Evolutionary conservation across 2,329 filamentous ascomycete genomes (phyloP).

Genomic region (Chaetomiaceae sp.): DNA sequence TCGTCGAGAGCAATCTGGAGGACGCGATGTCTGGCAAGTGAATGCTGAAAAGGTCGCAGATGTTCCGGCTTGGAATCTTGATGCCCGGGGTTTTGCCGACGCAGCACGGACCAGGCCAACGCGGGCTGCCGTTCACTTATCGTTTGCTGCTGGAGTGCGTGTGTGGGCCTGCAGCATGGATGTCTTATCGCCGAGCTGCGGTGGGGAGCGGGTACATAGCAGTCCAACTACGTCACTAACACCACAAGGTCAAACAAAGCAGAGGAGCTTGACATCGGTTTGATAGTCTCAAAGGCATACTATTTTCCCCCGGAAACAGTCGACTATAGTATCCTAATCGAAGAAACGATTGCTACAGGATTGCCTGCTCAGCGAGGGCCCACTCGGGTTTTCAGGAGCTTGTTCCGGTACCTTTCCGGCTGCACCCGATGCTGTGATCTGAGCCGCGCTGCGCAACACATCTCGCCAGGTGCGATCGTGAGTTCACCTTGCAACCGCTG

Average conservation of each 20-base stretch:
- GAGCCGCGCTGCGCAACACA: background rate
- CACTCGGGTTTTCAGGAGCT: background rate
- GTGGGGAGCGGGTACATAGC: conserved; percentile 1
- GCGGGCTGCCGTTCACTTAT: no score
- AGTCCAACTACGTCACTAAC: conserved; percentile 6
- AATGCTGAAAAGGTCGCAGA: conserved; percentile 27
- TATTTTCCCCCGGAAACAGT: no score
- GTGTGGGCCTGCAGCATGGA: background rate
- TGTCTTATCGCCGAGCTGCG: background rate
- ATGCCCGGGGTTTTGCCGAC: conserved; percentile 26
- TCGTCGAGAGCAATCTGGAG: conserved; percentile 25
- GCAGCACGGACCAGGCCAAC: background rate
- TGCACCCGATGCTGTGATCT: conserved; percentile 5
- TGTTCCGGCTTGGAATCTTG: conserved; percentile 14
- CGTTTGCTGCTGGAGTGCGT: background rate
- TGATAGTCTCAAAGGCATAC: no score
- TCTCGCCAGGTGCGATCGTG: background rate
- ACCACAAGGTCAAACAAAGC: background rate
- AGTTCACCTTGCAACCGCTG: background rate
- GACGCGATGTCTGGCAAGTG: conserved; percentile 10
- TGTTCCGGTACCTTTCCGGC: background rate
- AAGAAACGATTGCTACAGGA: no score
- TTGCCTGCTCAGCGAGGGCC: background rate
- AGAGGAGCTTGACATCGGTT: background rate
- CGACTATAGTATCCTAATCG: no score